A percentile compares a stretch with the other conserved stretches of the same genome.
Evolutionary conservation across 2,329 filamentous ascomycete species (phyloP).

Genomic region (Alternaria triticimaculans): DNA sequence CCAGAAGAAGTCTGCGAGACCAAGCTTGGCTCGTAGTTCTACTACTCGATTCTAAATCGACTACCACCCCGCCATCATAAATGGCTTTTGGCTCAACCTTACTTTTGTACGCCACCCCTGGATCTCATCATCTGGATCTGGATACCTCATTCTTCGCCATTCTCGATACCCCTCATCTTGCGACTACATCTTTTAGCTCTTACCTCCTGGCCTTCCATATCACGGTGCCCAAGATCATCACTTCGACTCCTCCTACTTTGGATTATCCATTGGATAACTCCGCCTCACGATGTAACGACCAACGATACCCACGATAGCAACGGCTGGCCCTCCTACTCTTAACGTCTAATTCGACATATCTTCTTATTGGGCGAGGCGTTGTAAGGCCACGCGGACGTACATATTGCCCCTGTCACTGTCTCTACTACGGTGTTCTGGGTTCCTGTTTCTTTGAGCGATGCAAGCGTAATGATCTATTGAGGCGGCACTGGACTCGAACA

Average conservation of each 20-base stretch:
- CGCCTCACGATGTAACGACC: constrained; percentile 44
- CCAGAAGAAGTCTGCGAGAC: constrained; percentile 37
- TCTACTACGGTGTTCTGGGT: constrained; percentile 19
- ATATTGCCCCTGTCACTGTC: constrained; percentile 16
- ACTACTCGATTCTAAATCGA: constrained; percentile 42
- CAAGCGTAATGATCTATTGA: constrained; percentile 22
- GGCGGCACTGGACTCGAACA: background rate
- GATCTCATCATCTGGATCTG: constrained; percentile 10
- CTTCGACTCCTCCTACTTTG: constrained; percentile 18
- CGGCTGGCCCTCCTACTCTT: constrained; percentile 32
- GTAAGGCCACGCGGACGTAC: constrained; percentile 21
- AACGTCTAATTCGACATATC: constrained; percentile 31
- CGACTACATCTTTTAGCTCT: constrained; percentile 18
- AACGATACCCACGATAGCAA: constrained; percentile 48
- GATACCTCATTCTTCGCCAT: constrained; percentile 19
- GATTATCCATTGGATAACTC: constrained; percentile 28
- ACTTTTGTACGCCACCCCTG: constrained; percentile 8
- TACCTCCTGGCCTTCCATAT: constrained; percentile 12
- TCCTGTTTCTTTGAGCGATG: constrained; percentile 14
- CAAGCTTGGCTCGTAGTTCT: constrained; percentile 39
- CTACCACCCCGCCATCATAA: background rate
- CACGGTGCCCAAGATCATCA: constrained; percentile 15
- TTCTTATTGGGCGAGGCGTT: constrained; percentile 27
- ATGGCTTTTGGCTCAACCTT: constrained; percentile 9
- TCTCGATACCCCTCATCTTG: constrained; percentile 26